phyloP scores from a whole-genome alignment of 2,329 filamentous ascomycete species.

The Neocucurbitaria cava region DNA sequence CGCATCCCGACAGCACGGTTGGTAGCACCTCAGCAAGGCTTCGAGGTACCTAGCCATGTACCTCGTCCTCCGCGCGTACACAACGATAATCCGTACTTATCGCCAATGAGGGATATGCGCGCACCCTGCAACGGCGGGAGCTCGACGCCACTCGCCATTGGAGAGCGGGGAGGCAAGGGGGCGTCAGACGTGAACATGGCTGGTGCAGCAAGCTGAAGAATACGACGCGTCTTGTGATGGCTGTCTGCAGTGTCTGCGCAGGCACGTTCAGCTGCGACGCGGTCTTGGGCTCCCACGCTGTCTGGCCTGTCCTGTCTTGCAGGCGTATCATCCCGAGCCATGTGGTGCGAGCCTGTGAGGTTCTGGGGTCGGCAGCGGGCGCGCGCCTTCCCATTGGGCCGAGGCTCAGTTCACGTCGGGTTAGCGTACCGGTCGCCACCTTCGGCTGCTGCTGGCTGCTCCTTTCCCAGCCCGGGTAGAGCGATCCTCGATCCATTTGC shows the following conservation, averaged over 20 bases:
- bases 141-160: not conserved
- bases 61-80: not conserved
- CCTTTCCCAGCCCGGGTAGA: conserved; percentile 10
- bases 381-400: conserved; percentile 18
- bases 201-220: not conserved
- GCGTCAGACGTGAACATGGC: not conserved
- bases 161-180: not conserved
- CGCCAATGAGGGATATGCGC: conserved; percentile 1
- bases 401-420: not conserved
- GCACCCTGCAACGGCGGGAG: not conserved
- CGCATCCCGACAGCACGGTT: conserved; percentile 9
- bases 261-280: not conserved
- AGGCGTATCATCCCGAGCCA: conserved; percentile 24
- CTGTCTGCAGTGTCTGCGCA: not conserved
- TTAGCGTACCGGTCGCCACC: conserved; percentile 9
- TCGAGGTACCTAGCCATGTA: conserved; percentile 1
- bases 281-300: not conserved
- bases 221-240: not conserved
- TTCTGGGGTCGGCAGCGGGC: conserved; percentile 10
- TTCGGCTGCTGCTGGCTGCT: conserved; percentile 1
- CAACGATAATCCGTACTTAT: not conserved
- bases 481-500: conserved; percentile 23
- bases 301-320: not conserved
- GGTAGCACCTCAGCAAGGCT: conserved; percentile 5
- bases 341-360: conserved; percentile 28